Evolutionary conservation across 148 eudicot species (phyloP).

Genomic region (Diospyros kaki): DNA sequence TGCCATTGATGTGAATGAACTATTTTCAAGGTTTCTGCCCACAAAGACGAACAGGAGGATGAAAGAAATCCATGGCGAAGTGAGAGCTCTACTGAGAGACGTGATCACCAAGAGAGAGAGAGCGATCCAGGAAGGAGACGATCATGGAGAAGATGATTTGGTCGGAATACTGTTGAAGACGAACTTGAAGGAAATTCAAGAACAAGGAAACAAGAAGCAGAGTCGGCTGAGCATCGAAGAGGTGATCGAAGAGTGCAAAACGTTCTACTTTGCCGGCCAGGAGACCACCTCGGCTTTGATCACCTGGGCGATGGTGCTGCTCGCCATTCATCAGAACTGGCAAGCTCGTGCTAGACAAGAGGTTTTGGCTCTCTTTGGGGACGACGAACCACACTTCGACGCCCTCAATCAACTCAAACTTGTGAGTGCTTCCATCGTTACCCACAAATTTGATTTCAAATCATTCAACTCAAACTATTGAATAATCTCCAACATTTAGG

Average conservation of each 20-base stretch:
- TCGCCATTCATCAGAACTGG: slow-evolving; percentile 12
- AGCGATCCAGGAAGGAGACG: neutral
- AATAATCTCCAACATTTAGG: too few species aligned
- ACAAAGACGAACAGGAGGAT: slow-evolving; percentile 29
- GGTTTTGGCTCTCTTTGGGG: slow-evolving; percentile 5
- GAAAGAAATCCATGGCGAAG: slow-evolving; percentile 11
- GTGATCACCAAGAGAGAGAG: slow-evolving; percentile 16
- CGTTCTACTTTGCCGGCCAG: neutral
- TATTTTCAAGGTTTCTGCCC: slow-evolving; percentile 21
- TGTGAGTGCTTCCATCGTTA: too few species aligned
- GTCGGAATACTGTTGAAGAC: slow-evolving; percentile 9
- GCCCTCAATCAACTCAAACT: neutral
- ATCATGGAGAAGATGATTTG: neutral
- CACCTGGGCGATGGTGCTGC: slow-evolving; percentile 11
- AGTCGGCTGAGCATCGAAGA: neutral
- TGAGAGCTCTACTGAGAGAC: slow-evolving; percentile 8
- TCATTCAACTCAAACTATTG: too few species aligned
- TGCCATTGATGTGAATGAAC: too few species aligned
- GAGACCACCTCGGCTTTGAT: neutral
- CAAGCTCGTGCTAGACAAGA: slow-evolving; percentile 14
- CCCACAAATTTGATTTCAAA: too few species aligned
- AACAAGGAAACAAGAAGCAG: neutral
- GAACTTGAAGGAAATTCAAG: slow-evolving; percentile 1
- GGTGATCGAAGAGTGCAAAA: slow-evolving; percentile 11
- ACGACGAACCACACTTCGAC: neutral